Conservation (phyloP, 345 rosid genomes). For the Trapa incisa region DNA sequence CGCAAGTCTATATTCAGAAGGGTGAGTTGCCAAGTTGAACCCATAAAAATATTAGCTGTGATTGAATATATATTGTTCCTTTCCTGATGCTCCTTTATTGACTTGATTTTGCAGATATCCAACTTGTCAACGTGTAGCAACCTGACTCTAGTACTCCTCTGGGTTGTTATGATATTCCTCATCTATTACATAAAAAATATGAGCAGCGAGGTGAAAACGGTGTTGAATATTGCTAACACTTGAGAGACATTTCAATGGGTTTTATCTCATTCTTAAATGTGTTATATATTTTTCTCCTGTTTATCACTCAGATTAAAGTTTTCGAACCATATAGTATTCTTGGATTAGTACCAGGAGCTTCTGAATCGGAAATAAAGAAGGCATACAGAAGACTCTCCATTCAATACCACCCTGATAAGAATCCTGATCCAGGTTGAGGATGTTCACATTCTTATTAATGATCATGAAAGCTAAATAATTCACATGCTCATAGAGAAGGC, state of each 20-base stretch:
- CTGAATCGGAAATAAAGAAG: conserved; percentile 81
- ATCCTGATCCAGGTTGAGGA: conserved; percentile 93
- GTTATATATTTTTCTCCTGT: conserved; percentile 4
- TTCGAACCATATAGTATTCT: conserved; percentile 88
- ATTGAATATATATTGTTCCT: conserved; percentile 1
- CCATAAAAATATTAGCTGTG: not conserved
- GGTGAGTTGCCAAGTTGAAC: conserved; percentile 23
- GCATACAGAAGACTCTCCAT: conserved; percentile 84
- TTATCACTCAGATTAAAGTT: conserved; percentile 48
- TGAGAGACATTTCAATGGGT: not conserved
- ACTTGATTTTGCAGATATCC: conserved; percentile 52
- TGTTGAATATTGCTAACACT: not conserved
- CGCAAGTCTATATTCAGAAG: conserved; percentile 68
- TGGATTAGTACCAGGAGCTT: conserved; percentile 68
- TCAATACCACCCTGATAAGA: conserved; percentile 96
- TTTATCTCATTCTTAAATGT: not conserved
- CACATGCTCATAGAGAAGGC: conserved; percentile 4
- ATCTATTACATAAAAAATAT: conserved; percentile 74
- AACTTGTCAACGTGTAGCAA: conserved; percentile 90
- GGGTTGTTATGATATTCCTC: conserved; percentile 81
- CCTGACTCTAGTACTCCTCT: conserved; percentile 74
- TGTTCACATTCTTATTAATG: conserved; percentile 1
- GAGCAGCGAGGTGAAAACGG: conserved; percentile 59
- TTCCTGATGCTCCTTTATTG: not conserved
- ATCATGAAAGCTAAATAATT: not conserved